Base-by-base conservation (phyloP, 2,329 filamentous ascomycete species). In the Arthrobotrys conoides region DNA sequence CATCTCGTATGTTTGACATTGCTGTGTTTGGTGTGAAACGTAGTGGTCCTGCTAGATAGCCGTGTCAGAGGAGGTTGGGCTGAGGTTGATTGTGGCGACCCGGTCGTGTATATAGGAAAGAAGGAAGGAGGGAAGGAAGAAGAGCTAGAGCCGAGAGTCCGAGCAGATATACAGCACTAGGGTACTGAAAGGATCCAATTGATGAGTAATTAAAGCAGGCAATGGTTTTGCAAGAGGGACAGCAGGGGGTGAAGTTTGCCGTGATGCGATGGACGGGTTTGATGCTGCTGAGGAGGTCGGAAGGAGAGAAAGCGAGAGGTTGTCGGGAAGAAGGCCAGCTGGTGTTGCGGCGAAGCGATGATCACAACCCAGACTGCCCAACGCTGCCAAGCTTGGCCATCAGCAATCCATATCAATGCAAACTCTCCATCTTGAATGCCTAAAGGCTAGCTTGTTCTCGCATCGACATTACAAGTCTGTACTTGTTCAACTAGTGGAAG, bases 1-100 rank as follows among this genome's bases (percentile, higher is more conserved):
- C 53, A 57, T 76, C 59, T 36, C 55, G 24, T 49, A 77, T 30
- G 38, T 71, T 77, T 12, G 73, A 55, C 73, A 77, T 76, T n/a
- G 38, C 36, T 46, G 30, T 53, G 12, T 24, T 33, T 41, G n/a
- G 5, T 51, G 20, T 27, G 9, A 51, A n/a, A 20, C 38, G 20
- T 27, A 18, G 20, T 4, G 14, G 12, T 9, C 20, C 3, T 38
- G 55, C 14, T 20, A 30, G 36, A 49, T 55, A 24, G 44, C 55
- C 55, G 71, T 64, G 44, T 55, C 33, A 18, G 18, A 18, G 14
- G 33, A 49, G 41, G 24, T 5, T 36, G 24, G 63, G 59, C 44
- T 44, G 27, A 24, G 27, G 44, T 36, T 65, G 27, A 49, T 16
- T 22, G 49, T 53, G 30, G 30, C 27, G 24, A 27, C 3, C 12